phyloP scores from a whole-genome alignment of 2,329 filamentous ascomycete species.

The Alternaria gaisen region DNA sequence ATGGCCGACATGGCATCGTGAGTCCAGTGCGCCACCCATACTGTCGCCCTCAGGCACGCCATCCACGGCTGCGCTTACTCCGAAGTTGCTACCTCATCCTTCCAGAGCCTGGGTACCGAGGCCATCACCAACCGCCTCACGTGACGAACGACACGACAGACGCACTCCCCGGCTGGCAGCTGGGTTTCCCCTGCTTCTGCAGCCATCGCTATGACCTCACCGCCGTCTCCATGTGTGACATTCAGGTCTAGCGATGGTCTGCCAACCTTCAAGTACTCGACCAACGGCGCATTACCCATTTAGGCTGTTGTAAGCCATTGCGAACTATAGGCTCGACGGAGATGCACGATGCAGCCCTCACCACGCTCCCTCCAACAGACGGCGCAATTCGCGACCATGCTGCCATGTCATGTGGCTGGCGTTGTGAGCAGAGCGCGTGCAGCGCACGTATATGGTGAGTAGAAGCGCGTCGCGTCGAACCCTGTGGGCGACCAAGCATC shows the following conservation, averaged over 20 bases:
- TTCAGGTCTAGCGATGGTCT: constrained; percentile 24
- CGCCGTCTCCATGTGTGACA: constrained; percentile 14
- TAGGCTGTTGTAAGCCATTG: constrained; percentile 37
- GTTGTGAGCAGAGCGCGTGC: constrained; percentile 15
- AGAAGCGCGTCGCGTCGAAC: constrained; percentile 10
- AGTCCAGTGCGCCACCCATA: constrained; percentile 1
- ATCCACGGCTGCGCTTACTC: constrained; percentile 13
- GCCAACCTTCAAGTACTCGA: constrained; percentile 36
- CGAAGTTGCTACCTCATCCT: constrained; percentile 1
- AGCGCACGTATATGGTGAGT: constrained; percentile 14
- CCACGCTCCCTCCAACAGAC: constrained; percentile 20
- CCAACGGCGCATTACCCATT: constrained; percentile 41
- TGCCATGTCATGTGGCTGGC: constrained; percentile 15
- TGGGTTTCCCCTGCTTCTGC: constrained; percentile 23
- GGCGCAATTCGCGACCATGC: constrained; percentile 10
- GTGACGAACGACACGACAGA: constrained; percentile 20
- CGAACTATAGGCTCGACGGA: constrained; percentile 29
- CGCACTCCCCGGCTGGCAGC: constrained; percentile 11
- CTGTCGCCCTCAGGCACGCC: constrained; percentile 12
- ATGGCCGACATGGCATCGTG: constrained; percentile 29
- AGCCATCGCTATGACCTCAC: constrained; percentile 29
- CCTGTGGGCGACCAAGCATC: constrained; percentile 12
- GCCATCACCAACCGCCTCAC: constrained; percentile 15
- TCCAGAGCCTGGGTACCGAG: background rate
- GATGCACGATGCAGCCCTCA: constrained; percentile 31